phyloP scores from a whole-genome alignment of 140 eudicot genomes.

The Ambrosia hybrid region DNA sequence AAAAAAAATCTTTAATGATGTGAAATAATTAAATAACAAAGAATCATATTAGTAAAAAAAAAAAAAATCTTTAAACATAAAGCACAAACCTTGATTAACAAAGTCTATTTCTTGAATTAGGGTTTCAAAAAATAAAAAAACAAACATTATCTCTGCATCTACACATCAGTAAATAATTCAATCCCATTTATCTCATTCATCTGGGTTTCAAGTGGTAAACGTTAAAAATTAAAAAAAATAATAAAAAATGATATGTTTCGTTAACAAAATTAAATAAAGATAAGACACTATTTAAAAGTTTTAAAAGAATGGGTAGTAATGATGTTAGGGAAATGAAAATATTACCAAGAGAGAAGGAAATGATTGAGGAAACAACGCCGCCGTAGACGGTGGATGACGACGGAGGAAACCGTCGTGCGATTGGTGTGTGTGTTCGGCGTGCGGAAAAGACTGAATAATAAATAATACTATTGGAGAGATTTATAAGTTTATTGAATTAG shows the following conservation, averaged over 20 bases:
- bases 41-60: too few relatives aligned
- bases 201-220: background rate
- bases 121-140: slow-evolving; percentile 16
- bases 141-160: slow-evolving; percentile 9
- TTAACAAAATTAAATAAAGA: background rate
- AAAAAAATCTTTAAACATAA: background rate
- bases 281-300: background rate
- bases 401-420: slow-evolving; percentile 21
- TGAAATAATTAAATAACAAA: too few relatives aligned
- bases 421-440: slow-evolving; percentile 12
- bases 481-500: too few relatives aligned
- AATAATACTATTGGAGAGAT: too few relatives aligned
- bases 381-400: slow-evolving; percentile 24
- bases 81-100: background rate
- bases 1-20: too few relatives aligned
- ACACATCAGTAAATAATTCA: background rate
- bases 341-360: background rate
- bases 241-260: too few relatives aligned
- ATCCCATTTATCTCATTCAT: slow-evolving; percentile 8
- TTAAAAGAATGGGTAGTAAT: background rate
- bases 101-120: slow-evolving; percentile 11
- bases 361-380: slow-evolving; percentile 15
- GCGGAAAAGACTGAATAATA: background rate
- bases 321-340: background rate
- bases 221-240: background rate